Evolutionary conservation across 768 basidiomycete genomes (phyloP), one percentile per base, ranked within the genome.

Genomic region (Tulasnella sp.): DNA sequence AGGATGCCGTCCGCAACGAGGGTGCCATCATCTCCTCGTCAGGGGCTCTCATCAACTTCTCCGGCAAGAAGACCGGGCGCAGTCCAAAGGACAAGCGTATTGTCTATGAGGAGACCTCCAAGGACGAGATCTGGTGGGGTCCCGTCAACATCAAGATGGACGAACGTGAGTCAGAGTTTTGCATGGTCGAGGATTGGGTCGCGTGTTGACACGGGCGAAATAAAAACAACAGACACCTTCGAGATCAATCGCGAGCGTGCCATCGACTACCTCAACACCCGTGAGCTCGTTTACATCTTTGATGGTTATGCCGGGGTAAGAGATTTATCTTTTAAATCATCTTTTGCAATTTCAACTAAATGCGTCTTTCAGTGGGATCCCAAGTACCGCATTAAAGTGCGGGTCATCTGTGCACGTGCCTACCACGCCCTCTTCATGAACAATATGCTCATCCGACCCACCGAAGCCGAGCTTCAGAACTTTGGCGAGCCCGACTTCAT

Each of bases 341-440:
- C 12, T n/a, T 46, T 49, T 45, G 21, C 42, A 15, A 31, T 51
- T 43, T 31, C 56, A 21, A 44, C 30, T 52, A 52, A 27, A 29
- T 11, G 30, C 21, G 25, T 60, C 58, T n/a, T 30, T 25, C 54
- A 63, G 51, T 97, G 93, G 92, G 92, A 99, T 75, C 91, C 93
- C 59, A 92, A 87, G 72, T 99, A 98, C 82, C 82, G 96, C 65
- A 98, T 99, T 77, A 99, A 99, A 76, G 94, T 99, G 73, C 92
- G 96, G 64, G 93, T 99, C 65, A 94, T 99, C 70, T 96, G 94
- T 65, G 92, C 92, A 22, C 83, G 96, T 58, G 96, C 96, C 30
- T 99, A 99, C 74, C 96, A 99, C 72, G 96, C 94, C 29, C 79
- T 96, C 60, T 99, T 92, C 78, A 97, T 97, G 92, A 87, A 97